Evolutionary conservation across 2,329 filamentous ascomycete species (phyloP), one percentile per base, ranked within the genome.

Genomic region (Botryosphaeria dothidea): DNA sequence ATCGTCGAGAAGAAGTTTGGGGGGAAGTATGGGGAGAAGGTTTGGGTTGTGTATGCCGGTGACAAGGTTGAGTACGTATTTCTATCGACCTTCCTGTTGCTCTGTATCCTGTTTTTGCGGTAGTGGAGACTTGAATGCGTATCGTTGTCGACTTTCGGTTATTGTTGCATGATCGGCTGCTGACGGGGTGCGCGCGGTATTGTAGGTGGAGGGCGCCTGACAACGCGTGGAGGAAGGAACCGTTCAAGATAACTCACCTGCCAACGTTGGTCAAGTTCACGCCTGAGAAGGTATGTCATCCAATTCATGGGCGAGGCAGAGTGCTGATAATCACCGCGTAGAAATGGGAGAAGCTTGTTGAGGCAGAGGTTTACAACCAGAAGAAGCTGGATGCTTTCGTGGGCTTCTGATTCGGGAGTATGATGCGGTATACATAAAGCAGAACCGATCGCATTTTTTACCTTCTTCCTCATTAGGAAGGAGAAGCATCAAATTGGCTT

Each of bases 231-330:
- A 46, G 56, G 41, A 60, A 60, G 41, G 27, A 41, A n/a, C 56
- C 56, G 41, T 60, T 60, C 19, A 17, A 21, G 15, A 17, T 60
- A 17, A 60, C 56, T 17, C 13, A 60, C n/a, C 19, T 60, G 41
- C 56, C 56, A 25, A 60, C 56, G 41, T 17, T 60, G 27, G n/a
- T 60, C 2, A 60, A 60, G 41, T 21, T 60, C 6, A 60, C 56
- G 27, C 38, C 56, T 34, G 56, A 60, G 41, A 41, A 41, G 9
- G 56, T 60, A 23, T 34, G 56, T 46, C 7, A 9, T 15, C n/a
- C 9, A 6, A 31, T 21, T 45, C 17, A 43, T 15, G 17, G 13
- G 34, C 7, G 5, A 6, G 6, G 17, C 2, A 6, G 34, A 1
- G 7, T n/a, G 56, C 56, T 46, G 25, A 60, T 36, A 8, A 7